Conservation (phyloP, 1,284 basidiomycete genomes). For the Rhizoctonia solani region DNA sequence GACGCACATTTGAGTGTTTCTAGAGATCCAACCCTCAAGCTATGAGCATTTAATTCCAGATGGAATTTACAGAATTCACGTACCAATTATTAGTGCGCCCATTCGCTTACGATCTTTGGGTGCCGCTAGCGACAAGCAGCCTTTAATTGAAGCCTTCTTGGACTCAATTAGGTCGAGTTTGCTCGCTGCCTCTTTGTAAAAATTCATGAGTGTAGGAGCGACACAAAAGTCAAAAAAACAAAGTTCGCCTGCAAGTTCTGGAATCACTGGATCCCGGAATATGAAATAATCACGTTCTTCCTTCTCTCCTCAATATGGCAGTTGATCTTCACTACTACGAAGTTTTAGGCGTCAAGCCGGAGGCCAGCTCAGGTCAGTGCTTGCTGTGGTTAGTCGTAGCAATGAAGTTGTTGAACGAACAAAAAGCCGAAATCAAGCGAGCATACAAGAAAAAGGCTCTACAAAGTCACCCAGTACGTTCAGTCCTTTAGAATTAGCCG, state of each 20-base stretch:
- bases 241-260: background rate
- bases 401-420: conserved; percentile 1
- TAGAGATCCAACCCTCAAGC: background rate
- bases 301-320: conserved; percentile 55
- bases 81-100: conserved; percentile 71
- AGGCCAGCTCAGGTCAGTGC: conserved; percentile 71
- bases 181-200: conserved; percentile 86
- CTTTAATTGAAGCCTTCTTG: conserved; percentile 85
- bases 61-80: too few species aligned
- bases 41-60: too few species aligned
- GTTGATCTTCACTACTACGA: conserved; percentile 72
- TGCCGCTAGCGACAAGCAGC: conserved; percentile 70
- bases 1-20: conserved; percentile 87
- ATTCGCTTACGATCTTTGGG: conserved; percentile 78
- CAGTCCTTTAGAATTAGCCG: conserved; percentile 3
- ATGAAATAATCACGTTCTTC: background rate
- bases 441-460: conserved; percentile 93
- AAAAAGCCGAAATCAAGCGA: conserved; percentile 82
- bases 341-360: conserved; percentile 68
- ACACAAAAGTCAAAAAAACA: background rate
- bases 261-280: background rate
- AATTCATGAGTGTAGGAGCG: conserved; percentile 68
- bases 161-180: conserved; percentile 82
- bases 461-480: conserved; percentile 85
- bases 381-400: too few species aligned